These are phyloP conservation scores for Claviceps fusiformis DNA, from an alignment of 2,329 filamentous ascomycete genomes.

Conservation along the genomic window DNA sequence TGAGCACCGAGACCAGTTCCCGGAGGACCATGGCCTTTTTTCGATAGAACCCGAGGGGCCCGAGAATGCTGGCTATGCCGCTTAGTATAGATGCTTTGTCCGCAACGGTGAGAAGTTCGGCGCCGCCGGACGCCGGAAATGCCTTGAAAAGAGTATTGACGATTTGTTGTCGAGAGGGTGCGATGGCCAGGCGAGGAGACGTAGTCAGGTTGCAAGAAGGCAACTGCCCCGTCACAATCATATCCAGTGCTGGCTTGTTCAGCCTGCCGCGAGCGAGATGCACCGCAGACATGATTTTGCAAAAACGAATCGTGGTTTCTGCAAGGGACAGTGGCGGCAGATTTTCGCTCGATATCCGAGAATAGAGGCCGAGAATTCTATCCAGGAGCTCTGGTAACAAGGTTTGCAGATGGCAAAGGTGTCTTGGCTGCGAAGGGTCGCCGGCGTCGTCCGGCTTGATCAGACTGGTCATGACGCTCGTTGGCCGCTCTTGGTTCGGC, in stretches of 20 bases:
- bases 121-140: conserved; percentile 51
- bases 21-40: conserved; percentile 87
- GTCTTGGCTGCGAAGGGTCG: conserved; percentile 34
- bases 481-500: conserved; percentile 32
- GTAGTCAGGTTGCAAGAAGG: conserved; percentile 36
- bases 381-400: conserved; percentile 63
- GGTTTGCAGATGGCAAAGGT: conserved; percentile 39
- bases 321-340: conserved; percentile 58
- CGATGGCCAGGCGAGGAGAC: conserved; percentile 41
- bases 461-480: conserved; percentile 19
- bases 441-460: conserved; percentile 15
- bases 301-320: conserved; percentile 61
- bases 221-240: conserved; percentile 50
- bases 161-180: conserved; percentile 49
- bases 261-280: conserved; percentile 53
- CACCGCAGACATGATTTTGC: conserved; percentile 53
- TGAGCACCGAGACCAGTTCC: conserved; percentile 70
- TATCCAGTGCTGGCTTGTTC: conserved; percentile 43
- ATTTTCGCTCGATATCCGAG: conserved; percentile 54
- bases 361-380: conserved; percentile 61
- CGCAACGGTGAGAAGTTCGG: conserved; percentile 55
- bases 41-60: conserved; percentile 62
- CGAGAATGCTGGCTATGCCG: conserved; percentile 77
- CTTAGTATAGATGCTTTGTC: conserved; percentile 71
- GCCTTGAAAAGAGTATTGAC: conserved; percentile 52